Evolutionary conservation across 345 rosid species (phyloP).

Genomic region (Raphanus sativus): DNA sequence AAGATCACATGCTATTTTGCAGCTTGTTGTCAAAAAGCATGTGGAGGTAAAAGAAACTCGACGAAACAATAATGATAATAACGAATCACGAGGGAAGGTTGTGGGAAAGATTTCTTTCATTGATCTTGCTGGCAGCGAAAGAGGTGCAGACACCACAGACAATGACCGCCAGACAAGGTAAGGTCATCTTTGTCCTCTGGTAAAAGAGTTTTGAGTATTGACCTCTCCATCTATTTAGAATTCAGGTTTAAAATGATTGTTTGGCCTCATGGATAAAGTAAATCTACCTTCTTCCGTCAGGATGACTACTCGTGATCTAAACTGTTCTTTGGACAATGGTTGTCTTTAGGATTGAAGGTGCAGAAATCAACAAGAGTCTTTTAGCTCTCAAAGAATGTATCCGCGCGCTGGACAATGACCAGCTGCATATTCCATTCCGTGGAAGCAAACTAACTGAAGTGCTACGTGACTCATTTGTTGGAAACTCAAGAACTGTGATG

Average conservation of each 20-base stretch:
- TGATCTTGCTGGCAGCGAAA: constrained; percentile 99
- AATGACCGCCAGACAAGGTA: constrained; percentile 99
- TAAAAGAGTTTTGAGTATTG: background rate
- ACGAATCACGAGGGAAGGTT: constrained; percentile 77
- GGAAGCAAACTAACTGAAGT: constrained; percentile 98
- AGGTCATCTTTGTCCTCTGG: background rate
- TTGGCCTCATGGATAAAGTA: background rate
- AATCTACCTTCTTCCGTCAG: background rate
- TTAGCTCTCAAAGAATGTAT: constrained; percentile 97
- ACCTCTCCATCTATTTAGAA: background rate
- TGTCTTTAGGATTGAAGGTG: constrained; percentile 78
- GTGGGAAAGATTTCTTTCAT: constrained; percentile 97
- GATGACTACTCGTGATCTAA: constrained; percentile 13
- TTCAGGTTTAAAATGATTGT: background rate
- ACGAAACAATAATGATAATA: constrained; percentile 72
- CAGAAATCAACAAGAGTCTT: constrained; percentile 92
- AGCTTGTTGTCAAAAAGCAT: constrained; percentile 89
- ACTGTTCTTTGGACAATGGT: background rate
- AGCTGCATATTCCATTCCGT: constrained; percentile 92
- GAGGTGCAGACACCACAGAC: constrained; percentile 99
- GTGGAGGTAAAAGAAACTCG: constrained; percentile 76
- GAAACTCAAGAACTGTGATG: constrained; percentile 95
- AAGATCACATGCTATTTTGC: constrained; percentile 97
- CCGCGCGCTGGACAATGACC: constrained; percentile 95
- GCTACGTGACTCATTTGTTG: constrained; percentile 94